These are phyloP conservation scores for Curvularia eragrostidis DNA, from an alignment of 2,329 filamentous ascomycete genomes.

Conservation along the genomic window DNA sequence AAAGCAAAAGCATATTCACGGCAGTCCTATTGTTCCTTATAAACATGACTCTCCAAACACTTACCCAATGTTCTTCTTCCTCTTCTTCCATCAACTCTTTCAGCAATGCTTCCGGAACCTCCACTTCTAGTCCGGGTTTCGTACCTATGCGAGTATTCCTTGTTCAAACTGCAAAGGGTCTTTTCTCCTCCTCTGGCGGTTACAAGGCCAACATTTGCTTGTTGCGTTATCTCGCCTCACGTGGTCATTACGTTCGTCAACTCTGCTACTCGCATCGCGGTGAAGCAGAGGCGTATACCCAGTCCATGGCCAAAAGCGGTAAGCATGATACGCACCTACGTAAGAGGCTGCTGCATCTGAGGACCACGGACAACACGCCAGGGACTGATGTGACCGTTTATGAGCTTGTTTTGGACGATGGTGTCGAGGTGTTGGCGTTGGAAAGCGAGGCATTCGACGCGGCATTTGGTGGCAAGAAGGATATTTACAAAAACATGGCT, in stretches of 20 bases:
- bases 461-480: neutral
- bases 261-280: slow-evolving; percentile 9
- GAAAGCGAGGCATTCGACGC: neutral
- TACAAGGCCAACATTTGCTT: slow-evolving; percentile 12
- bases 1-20: too few relatives aligned
- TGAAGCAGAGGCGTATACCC: neutral
- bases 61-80: too few relatives aligned
- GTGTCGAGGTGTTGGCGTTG: neutral
- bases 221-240: slow-evolving; percentile 12
- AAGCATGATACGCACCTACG: neutral
- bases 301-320: neutral
- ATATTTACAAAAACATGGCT: neutral
- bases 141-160: too few relatives aligned
- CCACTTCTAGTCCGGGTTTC: too few relatives aligned
- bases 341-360: neutral
- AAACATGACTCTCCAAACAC: too few relatives aligned
- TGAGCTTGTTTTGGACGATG: neutral
- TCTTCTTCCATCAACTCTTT: too few relatives aligned
- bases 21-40: too few relatives aligned
- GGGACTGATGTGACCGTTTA: neutral
- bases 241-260: slow-evolving; percentile 9
- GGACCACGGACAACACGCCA: neutral
- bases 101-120: too few relatives aligned
- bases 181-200: slow-evolving; percentile 13
- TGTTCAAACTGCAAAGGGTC: neutral